phyloP scores from a whole-genome alignment of 805 yeast genomes.

The Starmerella apis region DNA sequence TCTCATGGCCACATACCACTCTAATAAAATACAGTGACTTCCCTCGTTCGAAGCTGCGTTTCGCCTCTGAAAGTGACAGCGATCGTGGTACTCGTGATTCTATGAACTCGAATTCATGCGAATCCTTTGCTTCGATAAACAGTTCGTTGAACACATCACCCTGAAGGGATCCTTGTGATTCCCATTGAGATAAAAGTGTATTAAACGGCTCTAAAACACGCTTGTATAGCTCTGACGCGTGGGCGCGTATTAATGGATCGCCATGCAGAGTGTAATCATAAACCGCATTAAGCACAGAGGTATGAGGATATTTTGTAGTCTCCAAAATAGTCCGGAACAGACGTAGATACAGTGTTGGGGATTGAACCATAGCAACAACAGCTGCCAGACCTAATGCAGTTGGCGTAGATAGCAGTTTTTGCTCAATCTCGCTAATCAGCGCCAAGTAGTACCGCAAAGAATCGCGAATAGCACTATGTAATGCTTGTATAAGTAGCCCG shows the following conservation, averaged over 20 bases:
- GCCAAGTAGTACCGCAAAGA: constrained; percentile 38
- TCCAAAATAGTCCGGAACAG: constrained; percentile 40
- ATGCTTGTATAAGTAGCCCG: constrained; percentile 52
- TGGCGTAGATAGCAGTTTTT: constrained; percentile 16
- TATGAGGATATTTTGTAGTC: constrained; percentile 27
- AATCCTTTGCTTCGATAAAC: constrained; percentile 36
- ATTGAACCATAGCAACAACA: constrained; percentile 31
- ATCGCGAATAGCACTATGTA: constrained; percentile 39
- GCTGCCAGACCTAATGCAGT: not conserved
- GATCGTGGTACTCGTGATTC: constrained; percentile 34
- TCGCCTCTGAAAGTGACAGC: constrained; percentile 29
- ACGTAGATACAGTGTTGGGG: constrained; percentile 48
- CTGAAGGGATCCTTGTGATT: constrained; percentile 51
- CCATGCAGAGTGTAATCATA: constrained; percentile 50
- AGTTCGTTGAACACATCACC: constrained; percentile 48
- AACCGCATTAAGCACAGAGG: constrained; percentile 45
- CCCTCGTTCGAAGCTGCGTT: constrained; percentile 44
- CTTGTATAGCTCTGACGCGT: constrained; percentile 39
- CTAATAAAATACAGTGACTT: constrained; percentile 56
- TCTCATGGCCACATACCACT: constrained; percentile 51
- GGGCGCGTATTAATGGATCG: constrained; percentile 41
- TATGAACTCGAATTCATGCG: constrained; percentile 24
- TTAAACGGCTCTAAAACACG: constrained; percentile 50
- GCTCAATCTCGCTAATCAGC: constrained; percentile 39
- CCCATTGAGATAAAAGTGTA: constrained; percentile 54